A percentile compares a stretch with the other conserved stretches of the same genome.
These are phyloP conservation scores for Xerocomellus chrysenteron DNA, from an alignment of 768 basidiomycete genomes.

Conservation along the genomic window DNA sequence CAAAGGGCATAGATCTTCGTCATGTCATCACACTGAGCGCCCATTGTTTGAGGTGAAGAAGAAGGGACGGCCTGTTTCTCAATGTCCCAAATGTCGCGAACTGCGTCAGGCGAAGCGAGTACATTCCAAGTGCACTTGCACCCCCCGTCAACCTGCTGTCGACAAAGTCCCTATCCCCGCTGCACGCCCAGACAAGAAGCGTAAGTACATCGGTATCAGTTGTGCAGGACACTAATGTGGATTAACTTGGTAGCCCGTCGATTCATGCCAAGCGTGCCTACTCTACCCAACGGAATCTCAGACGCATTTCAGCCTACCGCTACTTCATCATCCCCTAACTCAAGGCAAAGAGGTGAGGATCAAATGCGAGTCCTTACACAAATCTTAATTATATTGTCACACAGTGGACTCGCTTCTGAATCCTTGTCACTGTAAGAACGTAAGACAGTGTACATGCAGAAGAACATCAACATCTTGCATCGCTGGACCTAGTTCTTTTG, in stretches of 20 bases:
- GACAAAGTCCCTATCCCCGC: conserved; percentile 35
- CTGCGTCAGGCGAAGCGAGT: conserved; percentile 76
- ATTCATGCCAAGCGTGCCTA: conserved; percentile 68
- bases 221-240: conserved; percentile 17
- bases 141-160: conserved; percentile 35
- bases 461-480: conserved; percentile 5
- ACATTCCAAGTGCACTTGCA: conserved; percentile 81
- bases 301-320: conserved; percentile 43
- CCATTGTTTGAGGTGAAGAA: conserved; percentile 93
- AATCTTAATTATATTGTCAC: conserved; percentile 5
- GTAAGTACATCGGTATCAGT: conserved; percentile 18
- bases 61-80: conserved; percentile 89
- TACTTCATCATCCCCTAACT: conserved; percentile 36
- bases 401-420: conserved; percentile 62
- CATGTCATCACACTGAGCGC: conserved; percentile 81
- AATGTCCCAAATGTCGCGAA: conserved; percentile 83
- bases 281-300: conserved; percentile 71
- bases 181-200: conserved; percentile 33
- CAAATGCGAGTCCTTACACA: not conserved
- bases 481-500: conserved; percentile 1
- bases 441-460: conserved; percentile 55
- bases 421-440: conserved; percentile 58
- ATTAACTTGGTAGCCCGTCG: conserved; percentile 49
- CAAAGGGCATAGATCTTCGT: conserved; percentile 90
- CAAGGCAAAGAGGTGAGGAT: conserved; percentile 49